These are phyloP conservation scores for Aspergillus spinulosporus DNA, from an alignment of 2,329 filamentous ascomycete genomes.

Conservation along the genomic window DNA sequence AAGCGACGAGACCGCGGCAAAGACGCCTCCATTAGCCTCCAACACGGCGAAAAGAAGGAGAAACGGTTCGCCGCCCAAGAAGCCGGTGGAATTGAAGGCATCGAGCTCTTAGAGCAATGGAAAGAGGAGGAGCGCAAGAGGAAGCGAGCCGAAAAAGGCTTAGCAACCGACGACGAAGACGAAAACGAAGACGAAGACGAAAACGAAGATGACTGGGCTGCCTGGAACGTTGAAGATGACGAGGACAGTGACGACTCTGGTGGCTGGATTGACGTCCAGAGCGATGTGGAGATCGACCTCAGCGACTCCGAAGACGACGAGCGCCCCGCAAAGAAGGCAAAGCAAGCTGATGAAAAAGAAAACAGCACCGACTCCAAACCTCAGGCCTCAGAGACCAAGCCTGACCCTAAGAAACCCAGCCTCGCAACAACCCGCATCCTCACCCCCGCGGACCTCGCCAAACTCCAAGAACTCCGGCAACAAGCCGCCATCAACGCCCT, in stretches of 20 bases:
- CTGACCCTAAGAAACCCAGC: slow-evolving; percentile 45
- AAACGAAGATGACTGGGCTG: slow-evolving; percentile 57
- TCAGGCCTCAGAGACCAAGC: slow-evolving; percentile 27
- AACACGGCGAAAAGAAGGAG: slow-evolving; percentile 71
- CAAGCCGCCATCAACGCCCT: slow-evolving; percentile 68
- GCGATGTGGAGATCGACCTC: slow-evolving; percentile 73
- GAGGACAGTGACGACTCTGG: slow-evolving; percentile 69
- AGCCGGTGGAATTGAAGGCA: slow-evolving; percentile 79
- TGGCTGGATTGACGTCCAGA: slow-evolving; percentile 89
- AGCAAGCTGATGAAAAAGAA: slow-evolving; percentile 46
- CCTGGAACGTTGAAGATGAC: slow-evolving; percentile 62
- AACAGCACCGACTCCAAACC: slow-evolving; percentile 43
- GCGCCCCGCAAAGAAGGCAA: slow-evolving; percentile 65
- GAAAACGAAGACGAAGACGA: slow-evolving; percentile 58
- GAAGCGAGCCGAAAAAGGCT: slow-evolving; percentile 68
- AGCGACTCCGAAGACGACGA: slow-evolving; percentile 74
- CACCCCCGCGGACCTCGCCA: slow-evolving; percentile 92
- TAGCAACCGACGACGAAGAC: slow-evolving; percentile 61
- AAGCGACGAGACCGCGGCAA: slow-evolving; percentile 90
- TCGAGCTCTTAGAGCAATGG: slow-evolving; percentile 88
- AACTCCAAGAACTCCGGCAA: slow-evolving; percentile 82
- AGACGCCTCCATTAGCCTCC: slow-evolving; percentile 80
- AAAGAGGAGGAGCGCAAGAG: slow-evolving; percentile 84
- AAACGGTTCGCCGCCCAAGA: slow-evolving; percentile 81
- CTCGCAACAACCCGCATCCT: slow-evolving; percentile 92